These are phyloP conservation scores for Casuarina glauca DNA, from an alignment of 306 rosid genomes.

Conservation along the genomic window DNA sequence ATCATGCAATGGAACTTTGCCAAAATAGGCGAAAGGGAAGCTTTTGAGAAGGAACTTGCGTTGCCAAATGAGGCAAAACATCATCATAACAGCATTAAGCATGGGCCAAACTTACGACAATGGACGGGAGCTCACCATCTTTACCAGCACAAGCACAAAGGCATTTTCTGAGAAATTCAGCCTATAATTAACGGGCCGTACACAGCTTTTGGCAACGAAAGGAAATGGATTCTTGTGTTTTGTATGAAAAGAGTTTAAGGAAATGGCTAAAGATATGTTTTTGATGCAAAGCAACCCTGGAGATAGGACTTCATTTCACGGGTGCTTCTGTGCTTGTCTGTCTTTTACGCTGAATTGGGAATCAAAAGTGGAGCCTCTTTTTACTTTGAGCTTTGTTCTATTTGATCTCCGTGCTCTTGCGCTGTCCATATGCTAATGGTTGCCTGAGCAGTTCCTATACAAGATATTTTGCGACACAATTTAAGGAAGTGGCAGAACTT, in stretches of 20 bases:
- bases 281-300: slow-evolving; percentile 20
- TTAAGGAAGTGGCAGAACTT: too few species aligned
- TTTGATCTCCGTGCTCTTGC: not conserved
- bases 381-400: not conserved
- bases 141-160: slow-evolving; percentile 30
- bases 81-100: slow-evolving; percentile 23
- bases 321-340: not conserved
- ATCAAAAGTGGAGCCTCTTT: not conserved
- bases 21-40: slow-evolving; percentile 32
- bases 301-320: not conserved
- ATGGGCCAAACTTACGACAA: slow-evolving; percentile 12
- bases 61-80: slow-evolving; percentile 17
- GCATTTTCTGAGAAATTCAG: not conserved
- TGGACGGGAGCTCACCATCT: not conserved
- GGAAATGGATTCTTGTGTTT: not conserved
- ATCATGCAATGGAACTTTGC: slow-evolving; percentile 29
- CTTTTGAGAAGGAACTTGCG: slow-evolving; percentile 34
- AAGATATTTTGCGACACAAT: too few species aligned
- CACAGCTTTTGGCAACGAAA: not conserved
- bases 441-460: too few species aligned
- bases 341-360: not conserved
- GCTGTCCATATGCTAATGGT: not conserved
- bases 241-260: not conserved
- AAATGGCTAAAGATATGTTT: not conserved
- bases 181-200: not conserved